Evolutionary conservation across 1,284 basidiomycete species (phyloP).

Genomic region (Rhizoctonia solani): DNA sequence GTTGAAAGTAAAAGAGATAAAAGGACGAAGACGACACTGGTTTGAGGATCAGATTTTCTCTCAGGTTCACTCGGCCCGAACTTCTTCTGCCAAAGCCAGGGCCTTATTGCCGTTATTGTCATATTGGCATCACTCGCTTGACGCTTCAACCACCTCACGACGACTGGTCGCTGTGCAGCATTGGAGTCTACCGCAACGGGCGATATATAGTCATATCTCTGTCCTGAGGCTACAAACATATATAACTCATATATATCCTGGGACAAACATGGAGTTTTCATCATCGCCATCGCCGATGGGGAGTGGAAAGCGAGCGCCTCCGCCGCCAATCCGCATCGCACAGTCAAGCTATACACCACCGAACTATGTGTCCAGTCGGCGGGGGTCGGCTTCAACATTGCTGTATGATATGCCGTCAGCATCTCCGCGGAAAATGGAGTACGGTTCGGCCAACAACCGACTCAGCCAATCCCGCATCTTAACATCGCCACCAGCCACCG

Average conservation of each 20-base stretch:
- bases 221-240: too few relatives aligned
- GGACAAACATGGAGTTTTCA: neutral
- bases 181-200: too few relatives aligned
- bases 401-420: slow-evolving; percentile 26
- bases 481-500: neutral
- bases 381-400: slow-evolving; percentile 11
- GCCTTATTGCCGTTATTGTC: slow-evolving; percentile 17
- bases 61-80: slow-evolving; percentile 17
- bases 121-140: slow-evolving; percentile 23
- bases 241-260: neutral
- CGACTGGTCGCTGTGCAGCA: neutral
- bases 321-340: slow-evolving; percentile 21
- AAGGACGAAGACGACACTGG: too few relatives aligned
- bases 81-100: neutral
- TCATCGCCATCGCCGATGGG: neutral
- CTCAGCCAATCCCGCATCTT: neutral
- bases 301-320: slow-evolving; percentile 18
- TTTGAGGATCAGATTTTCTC: neutral
- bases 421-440: slow-evolving; percentile 18
- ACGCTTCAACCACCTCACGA: slow-evolving; percentile 7
- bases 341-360: too few relatives aligned
- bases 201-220: too few relatives aligned
- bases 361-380: slow-evolving; percentile 1
- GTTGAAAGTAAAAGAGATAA: too few relatives aligned
- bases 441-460: slow-evolving; percentile 2